phyloP scores from a whole-genome alignment of 495 filamentous ascomycete species.

The Aspergillus saccharolyticus region DNA sequence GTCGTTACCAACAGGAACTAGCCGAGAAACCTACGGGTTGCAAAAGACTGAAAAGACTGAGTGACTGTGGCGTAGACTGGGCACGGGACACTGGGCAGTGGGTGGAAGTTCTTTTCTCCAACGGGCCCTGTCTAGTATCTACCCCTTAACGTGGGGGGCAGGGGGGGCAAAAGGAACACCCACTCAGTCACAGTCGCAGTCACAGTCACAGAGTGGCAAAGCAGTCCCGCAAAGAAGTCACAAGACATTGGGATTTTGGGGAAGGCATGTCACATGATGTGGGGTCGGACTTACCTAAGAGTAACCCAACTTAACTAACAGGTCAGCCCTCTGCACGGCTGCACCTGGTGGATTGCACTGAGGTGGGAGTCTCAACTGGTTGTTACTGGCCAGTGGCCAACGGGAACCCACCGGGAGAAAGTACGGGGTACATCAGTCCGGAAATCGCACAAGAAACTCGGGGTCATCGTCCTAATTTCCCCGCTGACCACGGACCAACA shows the following conservation, averaged over 20 bases:
- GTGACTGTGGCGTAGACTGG: no score
- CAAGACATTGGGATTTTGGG: constrained; percentile 10
- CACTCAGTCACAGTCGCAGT: neutral
- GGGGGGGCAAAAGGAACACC: neutral
- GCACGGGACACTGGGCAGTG: neutral
- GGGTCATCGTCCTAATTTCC: neutral
- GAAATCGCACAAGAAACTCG: neutral
- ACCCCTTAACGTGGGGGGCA: constrained; percentile 8
- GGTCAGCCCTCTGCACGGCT: no score
- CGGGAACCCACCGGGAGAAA: no score
- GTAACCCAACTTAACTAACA: neutral
- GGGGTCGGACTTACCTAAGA: constrained; percentile 10
- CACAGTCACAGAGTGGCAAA: neutral
- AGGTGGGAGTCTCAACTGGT: no score
- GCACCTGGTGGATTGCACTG: no score
- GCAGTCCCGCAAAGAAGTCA: constrained; percentile 15
- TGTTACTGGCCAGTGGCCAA: no score
- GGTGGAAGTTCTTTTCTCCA: neutral
- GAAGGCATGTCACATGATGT: constrained; percentile 24
- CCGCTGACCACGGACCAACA: neutral
- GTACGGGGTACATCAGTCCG: neutral
- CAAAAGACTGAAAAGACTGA: neutral
- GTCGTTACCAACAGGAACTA: constrained; percentile 8
- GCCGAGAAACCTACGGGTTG: constrained; percentile 8
- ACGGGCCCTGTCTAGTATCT: neutral